phyloP scores from a whole-genome alignment of 2,329 filamentous ascomycete genomes.

The Cordyceps cateniannulata region DNA sequence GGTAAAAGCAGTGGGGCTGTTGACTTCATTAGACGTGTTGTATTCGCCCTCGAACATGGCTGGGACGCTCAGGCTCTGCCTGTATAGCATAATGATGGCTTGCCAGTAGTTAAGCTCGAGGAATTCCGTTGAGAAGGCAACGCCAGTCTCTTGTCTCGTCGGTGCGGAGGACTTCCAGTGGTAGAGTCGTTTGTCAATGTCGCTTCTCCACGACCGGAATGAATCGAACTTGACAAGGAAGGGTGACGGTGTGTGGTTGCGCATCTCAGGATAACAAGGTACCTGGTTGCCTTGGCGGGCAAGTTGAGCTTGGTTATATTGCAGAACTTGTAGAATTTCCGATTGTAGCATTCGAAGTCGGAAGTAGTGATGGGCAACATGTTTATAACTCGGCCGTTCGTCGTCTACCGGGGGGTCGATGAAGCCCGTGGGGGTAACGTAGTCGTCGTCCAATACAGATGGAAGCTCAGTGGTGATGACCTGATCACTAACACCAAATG shows the following conservation, averaged over 20 bases:
- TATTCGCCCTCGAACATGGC: slow-evolving; percentile 77
- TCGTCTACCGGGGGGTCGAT: slow-evolving; percentile 50
- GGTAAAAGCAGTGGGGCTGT: slow-evolving; percentile 55
- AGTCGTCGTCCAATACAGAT: slow-evolving; percentile 78
- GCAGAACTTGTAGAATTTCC: slow-evolving; percentile 88
- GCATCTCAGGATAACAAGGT: slow-evolving; percentile 64
- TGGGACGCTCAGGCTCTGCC: slow-evolving; percentile 82
- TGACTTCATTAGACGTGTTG: slow-evolving; percentile 57
- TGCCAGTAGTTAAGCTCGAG: slow-evolving; percentile 97
- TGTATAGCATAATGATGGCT: slow-evolving; percentile 89
- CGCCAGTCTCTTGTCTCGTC: slow-evolving; percentile 70
- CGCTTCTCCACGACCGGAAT: slow-evolving; percentile 80
- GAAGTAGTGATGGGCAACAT: slow-evolving; percentile 88
- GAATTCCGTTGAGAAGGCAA: slow-evolving; percentile 84
- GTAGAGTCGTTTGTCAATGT: slow-evolving; percentile 75
- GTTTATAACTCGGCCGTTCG: slow-evolving; percentile 73
- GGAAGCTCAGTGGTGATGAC: slow-evolving; percentile 95
- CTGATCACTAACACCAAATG: slow-evolving; percentile 92
- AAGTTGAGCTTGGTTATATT: slow-evolving; percentile 82
- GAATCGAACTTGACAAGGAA: slow-evolving; percentile 79
- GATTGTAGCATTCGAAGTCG: slow-evolving; percentile 83
- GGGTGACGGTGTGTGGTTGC: slow-evolving; percentile 72
- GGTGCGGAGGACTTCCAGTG: slow-evolving; percentile 86
- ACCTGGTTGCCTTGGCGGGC: slow-evolving; percentile 62
- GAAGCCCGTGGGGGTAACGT: slow-evolving; percentile 77